Conservation (phyloP, 805 yeast species). For the Lipomyces anomalus region DNA sequence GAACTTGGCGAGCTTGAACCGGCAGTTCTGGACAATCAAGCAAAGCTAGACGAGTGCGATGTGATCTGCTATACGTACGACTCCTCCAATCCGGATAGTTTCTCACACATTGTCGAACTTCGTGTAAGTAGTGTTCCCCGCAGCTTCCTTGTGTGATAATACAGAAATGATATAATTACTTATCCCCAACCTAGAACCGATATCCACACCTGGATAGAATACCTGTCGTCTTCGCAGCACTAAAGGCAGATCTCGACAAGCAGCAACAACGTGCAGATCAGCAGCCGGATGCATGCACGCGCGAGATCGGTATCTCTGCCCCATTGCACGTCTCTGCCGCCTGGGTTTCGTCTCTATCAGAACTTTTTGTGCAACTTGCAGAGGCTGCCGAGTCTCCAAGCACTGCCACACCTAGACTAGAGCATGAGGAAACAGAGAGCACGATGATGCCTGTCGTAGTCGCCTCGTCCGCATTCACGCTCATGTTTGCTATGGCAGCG, state of each 20-base stretch:
- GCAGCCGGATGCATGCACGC: slow-evolving; percentile 84
- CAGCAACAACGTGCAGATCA: slow-evolving; percentile 83
- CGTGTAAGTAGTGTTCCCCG: slow-evolving; percentile 36
- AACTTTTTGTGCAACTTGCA: slow-evolving; percentile 76
- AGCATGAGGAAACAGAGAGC: slow-evolving; percentile 45
- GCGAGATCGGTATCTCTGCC: slow-evolving; percentile 58
- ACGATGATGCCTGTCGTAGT: slow-evolving; percentile 49
- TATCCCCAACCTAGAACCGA: not conserved
- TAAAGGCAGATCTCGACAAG: slow-evolving; percentile 91
- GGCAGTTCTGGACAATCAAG: slow-evolving; percentile 66
- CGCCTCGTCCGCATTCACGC: slow-evolving; percentile 65
- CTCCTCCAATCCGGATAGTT: slow-evolving; percentile 93
- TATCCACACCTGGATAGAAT: slow-evolving; percentile 56
- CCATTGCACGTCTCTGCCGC: slow-evolving; percentile 87
- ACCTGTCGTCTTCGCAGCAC: slow-evolving; percentile 83
- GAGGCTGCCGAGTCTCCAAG: slow-evolving; percentile 82
- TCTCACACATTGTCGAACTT: slow-evolving; percentile 72
- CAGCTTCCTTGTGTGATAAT: too few relatives aligned
- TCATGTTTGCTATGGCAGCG: slow-evolving; percentile 55
- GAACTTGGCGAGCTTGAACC: slow-evolving; percentile 85
- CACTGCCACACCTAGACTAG: slow-evolving; percentile 48
- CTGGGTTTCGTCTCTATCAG: slow-evolving; percentile 79
- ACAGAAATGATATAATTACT: too few relatives aligned
- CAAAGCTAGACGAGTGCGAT: slow-evolving; percentile 76
- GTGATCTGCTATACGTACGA: slow-evolving; percentile 87